Evolutionary conservation across 2,329 filamentous ascomycete genomes (phyloP).

Genomic region (Alternaria brassicae): DNA sequence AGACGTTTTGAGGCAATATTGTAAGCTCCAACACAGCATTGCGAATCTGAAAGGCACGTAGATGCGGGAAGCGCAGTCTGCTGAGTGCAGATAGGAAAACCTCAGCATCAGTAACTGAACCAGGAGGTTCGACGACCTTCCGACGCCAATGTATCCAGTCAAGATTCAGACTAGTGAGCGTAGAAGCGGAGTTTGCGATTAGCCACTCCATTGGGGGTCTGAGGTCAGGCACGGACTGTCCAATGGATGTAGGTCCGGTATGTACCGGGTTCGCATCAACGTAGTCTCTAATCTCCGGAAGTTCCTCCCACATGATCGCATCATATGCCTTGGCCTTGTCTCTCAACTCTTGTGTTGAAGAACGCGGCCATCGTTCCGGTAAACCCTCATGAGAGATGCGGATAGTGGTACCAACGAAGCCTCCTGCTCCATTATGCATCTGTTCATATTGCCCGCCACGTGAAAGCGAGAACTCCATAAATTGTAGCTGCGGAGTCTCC

Average conservation of each 20-base stretch:
- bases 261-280: constrained; percentile 21
- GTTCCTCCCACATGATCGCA: constrained; percentile 32
- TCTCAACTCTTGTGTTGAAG: constrained; percentile 20
- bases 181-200: constrained; percentile 30
- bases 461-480: constrained; percentile 35
- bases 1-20: constrained; percentile 46
- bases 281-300: constrained; percentile 36
- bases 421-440: constrained; percentile 44
- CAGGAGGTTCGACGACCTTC: constrained; percentile 17
- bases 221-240: constrained; percentile 6
- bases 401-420: constrained; percentile 40
- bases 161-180: constrained; percentile 44
- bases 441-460: constrained; percentile 37
- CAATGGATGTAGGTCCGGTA: not conserved
- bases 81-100: constrained; percentile 39
- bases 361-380: constrained; percentile 6
- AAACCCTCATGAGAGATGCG: constrained; percentile 23
- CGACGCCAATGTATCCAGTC: constrained; percentile 48
- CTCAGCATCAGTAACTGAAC: constrained; percentile 13
- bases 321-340: constrained; percentile 34
- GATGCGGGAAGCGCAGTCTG: constrained; percentile 51
- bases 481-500: constrained; percentile 26
- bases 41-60: constrained; percentile 56
- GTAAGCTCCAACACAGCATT: constrained; percentile 53
- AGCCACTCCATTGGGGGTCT: constrained; percentile 26